Evolutionary conservation across 192 early-diverging fungal genomes (phyloP), one percentile per base, ranked within the genome.

Genomic region (Linnemannia exigua): DNA sequence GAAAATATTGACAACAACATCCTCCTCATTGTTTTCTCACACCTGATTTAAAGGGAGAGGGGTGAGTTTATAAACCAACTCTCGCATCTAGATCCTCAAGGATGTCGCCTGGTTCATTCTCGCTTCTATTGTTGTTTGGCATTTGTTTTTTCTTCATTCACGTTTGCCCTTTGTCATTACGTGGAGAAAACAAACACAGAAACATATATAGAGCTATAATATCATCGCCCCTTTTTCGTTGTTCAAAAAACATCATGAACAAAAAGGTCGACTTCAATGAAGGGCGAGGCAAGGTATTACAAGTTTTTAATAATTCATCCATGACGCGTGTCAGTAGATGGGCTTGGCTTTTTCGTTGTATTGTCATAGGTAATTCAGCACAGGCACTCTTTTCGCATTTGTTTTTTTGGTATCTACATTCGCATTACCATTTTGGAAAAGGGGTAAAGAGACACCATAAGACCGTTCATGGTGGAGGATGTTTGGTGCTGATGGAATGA

Each of bases 321-420:
- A 63, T 63, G 58, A 63, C 58, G 58, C 58, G n/a, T 63, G 58
- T 63, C 58, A 63, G 12, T 63, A 25, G 14, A n/a, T 15, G 58
- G 25, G 28, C 58, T 25, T 31, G 58, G 11, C 25, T 5, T 63
- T 63, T 31, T 25, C 11, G 9, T 63, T 25, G 3, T 63, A 25
- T 63, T 63, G 58, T 28, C 28, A 31, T 12, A 12, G 4, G 28
- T 25, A 1, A 8, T 63, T n/a, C n/a, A n/a, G n/a, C n/a, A n/a
- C n/a, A n/a, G n/a, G n/a, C 28, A 44, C 28, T 22, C 25, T 31
- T 12, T 58, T 58, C 28, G 11, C 58, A 28, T 31, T 63, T 33
- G 12, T 31, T 63, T 63, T 54, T 6, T 54, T 54, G 52, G 28
- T 15, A 31, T 63, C 28, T 14, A 33, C 14, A 63, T 22, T 63